Base-by-base conservation (phyloP, 805 yeast species). In the Cyberlindnera subsufficiens region DNA sequence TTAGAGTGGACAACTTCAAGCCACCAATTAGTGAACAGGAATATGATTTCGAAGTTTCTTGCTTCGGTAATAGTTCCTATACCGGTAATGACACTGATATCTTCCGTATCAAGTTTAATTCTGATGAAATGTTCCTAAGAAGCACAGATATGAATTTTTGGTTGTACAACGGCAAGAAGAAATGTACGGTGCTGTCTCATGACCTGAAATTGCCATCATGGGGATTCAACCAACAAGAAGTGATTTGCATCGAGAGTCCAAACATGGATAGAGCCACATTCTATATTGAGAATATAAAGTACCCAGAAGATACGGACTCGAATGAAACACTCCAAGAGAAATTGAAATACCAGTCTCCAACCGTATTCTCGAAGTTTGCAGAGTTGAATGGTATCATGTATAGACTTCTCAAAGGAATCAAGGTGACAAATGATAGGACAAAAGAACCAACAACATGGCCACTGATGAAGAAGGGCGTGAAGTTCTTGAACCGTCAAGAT, bases 1-100 rank as follows among this genome's bases (percentile, higher is more conserved):
- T 93, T 40, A 80, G 80, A 50, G 84, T 88, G 18, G 85, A 86
- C 47, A 50, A 61, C 2, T 67, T 75, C 39, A 78, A 90, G 46
- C 96, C 98, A 3, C 96, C 96, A 9, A 77, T 89, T 22, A 77
- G 91, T 9, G 96, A 87, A 58, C 93, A 87, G 56, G 98, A 93
- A 43, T 90, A 91, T 63, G 82, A 89, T 57, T 76, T 74, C 50
- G 96, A 89, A 62, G 95, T 89, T 1, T 75, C 86, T 22, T 79
- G 87, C 49, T 68, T 78, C 43, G 93, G 91, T 5, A 76, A 75
- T 61, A 61, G 69, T 6, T 76, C 79, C 1, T 77, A 77, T 55
- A 65, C 66, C 2, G 93, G 87, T 15, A 85, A 85, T 51, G 69
- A 73, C 34, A 79, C 78, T 57, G 89, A 86, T 59, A 75, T 77